Evolutionary conservation across 2,329 filamentous ascomycete species (phyloP), one percentile per base, ranked within the genome.

Genomic region (Phoma sp.): DNA sequence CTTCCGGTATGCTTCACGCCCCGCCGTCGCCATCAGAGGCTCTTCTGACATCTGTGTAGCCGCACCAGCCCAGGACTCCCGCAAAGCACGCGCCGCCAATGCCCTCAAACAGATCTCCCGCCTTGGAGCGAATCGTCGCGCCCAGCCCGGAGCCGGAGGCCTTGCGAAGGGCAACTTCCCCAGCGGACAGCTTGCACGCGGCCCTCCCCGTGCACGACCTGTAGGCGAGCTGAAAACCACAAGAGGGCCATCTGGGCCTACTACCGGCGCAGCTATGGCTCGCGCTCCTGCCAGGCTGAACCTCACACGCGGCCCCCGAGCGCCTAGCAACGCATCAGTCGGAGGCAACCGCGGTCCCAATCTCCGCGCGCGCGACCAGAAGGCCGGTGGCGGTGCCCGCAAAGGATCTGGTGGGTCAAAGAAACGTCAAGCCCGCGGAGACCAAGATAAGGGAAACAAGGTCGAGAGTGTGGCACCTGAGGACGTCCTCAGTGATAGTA

Each of bases 261-360:
- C 59, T 60, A n/a, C 63, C 65, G 5, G 58, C 58, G 67, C 65
- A 36, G 64, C 58, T 24, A 69, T 74, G 65, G 65, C 64, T 18
- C 70, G 70, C 60, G 70, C 69, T 7, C 71, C 71, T 5, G 47
- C 65, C 10, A 59, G 59, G 8, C 59, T 71, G 24, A 64, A 66
- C 29, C 60, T 69, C 42, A 49, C 57, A 46, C 30, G 36, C 47
- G 38, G 39, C 14, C 40, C 41, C 7, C 29, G 51, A 9, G n/a
- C 25, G 29, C 23, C 18, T 25, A 52, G 52, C 25, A 55, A 59
- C 18, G 42, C 54, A 24, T 43, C 54, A 8, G 55, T 53, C 13
- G 56, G 57, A 14, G 37, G 50, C 29, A 43, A 36, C 33, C 56
- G 60, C 10, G 68, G 68, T 3, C 69, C 68, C 14, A 69, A 71